phyloP scores from a whole-genome alignment of 805 yeast species.

The Candida vaughaniae region DNA sequence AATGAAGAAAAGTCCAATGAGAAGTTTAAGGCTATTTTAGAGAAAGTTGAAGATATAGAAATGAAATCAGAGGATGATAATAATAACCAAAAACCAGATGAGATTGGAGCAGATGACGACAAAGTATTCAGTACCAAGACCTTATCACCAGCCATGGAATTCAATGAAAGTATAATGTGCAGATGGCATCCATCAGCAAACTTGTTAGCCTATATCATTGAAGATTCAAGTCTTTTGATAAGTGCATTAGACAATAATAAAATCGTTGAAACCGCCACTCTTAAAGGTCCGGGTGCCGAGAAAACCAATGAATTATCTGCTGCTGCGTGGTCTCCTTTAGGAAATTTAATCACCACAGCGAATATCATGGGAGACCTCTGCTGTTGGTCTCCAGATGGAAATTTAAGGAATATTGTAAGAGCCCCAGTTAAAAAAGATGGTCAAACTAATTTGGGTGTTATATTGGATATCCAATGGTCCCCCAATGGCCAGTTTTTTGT shows the following conservation, averaged over 20 bases:
- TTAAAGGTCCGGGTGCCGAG: conserved; percentile 29
- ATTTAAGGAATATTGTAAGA: conserved; percentile 49
- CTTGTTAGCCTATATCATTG: conserved; percentile 56
- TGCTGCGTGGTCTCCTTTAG: conserved; percentile 66
- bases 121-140: conserved; percentile 27
- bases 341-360: conserved; percentile 61
- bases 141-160: conserved; percentile 35
- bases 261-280: conserved; percentile 28
- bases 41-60: conserved; percentile 3
- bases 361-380: conserved; percentile 70
- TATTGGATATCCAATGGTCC: conserved; percentile 63
- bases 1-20: conserved; percentile 32
- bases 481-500: conserved; percentile 51
- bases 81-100: neutral
- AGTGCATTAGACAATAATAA: conserved; percentile 30
- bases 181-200: conserved; percentile 57
- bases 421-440: conserved; percentile 10
- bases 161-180: conserved; percentile 45
- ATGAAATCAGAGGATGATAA: conserved; percentile 1
- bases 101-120: neutral
- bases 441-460: conserved; percentile 29
- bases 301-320: conserved; percentile 27
- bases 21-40: neutral
- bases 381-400: conserved; percentile 76
- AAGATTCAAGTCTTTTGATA: conserved; percentile 47